These are phyloP conservation scores for Ilyonectria destructans DNA, from an alignment of 2,329 filamentous ascomycete species.

Conservation along the genomic window DNA sequence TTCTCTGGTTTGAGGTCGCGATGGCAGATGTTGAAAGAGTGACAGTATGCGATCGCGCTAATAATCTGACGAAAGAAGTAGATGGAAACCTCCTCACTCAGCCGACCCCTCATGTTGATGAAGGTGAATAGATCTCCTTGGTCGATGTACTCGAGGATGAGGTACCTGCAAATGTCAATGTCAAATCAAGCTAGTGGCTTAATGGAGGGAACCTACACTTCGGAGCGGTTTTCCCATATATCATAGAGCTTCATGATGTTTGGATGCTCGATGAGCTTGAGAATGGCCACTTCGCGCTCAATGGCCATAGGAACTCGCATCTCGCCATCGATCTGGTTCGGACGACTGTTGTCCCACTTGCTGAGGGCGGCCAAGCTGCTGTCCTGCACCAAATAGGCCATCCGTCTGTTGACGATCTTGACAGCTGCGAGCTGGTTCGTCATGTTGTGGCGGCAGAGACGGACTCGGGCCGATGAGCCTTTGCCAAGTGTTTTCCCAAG, in stretches of 20 bases:
- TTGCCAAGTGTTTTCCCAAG: conserved; percentile 91
- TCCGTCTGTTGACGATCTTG: conserved; percentile 93
- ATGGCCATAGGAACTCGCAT: conserved; percentile 88
- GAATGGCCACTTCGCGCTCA: conserved; percentile 95
- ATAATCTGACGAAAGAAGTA: conserved; percentile 95
- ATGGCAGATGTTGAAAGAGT: conserved; percentile 95
- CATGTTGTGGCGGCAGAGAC: conserved; percentile 84
- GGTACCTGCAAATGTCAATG: conserved; percentile 74
- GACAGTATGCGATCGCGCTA: conserved; percentile 91
- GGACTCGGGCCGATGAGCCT: conserved; percentile 90
- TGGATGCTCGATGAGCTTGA: conserved; percentile 95
- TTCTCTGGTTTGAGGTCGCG: conserved; percentile 98
- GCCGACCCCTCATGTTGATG: conserved; percentile 80
- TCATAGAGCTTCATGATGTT: conserved; percentile 96
- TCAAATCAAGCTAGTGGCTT: not conserved
- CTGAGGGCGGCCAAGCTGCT: conserved; percentile 90
- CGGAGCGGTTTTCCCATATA: conserved; percentile 96
- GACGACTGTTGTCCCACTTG: conserved; percentile 75
- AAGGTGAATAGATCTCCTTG: conserved; percentile 87
- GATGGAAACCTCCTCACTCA: conserved; percentile 86
- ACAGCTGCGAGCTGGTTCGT: conserved; percentile 90
- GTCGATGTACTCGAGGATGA: conserved; percentile 94
- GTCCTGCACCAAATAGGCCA: conserved; percentile 85
- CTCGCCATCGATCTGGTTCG: conserved; percentile 71
- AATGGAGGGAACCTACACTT: conserved; percentile 79